Base-by-base conservation (phyloP, 2,329 filamentous ascomycete genomes). In the Saccharata proteae region DNA sequence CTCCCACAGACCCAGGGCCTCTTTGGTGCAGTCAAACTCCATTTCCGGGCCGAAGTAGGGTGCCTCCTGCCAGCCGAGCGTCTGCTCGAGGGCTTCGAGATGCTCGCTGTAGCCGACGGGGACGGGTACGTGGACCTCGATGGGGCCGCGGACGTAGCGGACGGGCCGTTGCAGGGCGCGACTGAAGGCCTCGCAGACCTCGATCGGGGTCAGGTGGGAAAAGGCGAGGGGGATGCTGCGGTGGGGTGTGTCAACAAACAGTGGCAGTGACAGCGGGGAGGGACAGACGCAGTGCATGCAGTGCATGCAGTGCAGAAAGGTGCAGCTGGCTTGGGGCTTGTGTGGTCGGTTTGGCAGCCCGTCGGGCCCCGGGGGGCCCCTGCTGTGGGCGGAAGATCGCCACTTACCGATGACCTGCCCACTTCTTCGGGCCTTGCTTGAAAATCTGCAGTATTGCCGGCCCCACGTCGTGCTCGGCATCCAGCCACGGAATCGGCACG, bases 391-490 rank as follows among this genome's bases (percentile, higher is more conserved):
- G n/a, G n/a, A n/a, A n/a, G n/a, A n/a, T n/a, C n/a, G n/a, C n/a
- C 16, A 33, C 33, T 55, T 61, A 78, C 74, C 73, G 65, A 51
- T 76, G 71, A 27, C 74, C 74, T 46, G 78, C 77, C 86, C 88
- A 96, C 55, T 83, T 85, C 41, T 69, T 66, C 4, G 81, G 71
- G 2, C 88, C 88, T 52, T 96, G 86, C 57, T 94, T 96, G 67
- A 96, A 88, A 34, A 96, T 77, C 52, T 96, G 88, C 34, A 93
- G 64, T 27, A 96, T 74, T 2, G 88, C 83, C 2, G 90, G 85
- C 4, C 90, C 90, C 25, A 94, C 79, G 46, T 98, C 90, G 49
- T 96, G 88, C 57, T 96, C 90, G 4, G 86, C 85, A 49, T 98
- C 90, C 22, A 98, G 65, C 85, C 88, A 98, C 0, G 90, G 90